Base-by-base conservation (phyloP, 352 stramenopile species). In the Hyaloperonospora brassicae region DNA sequence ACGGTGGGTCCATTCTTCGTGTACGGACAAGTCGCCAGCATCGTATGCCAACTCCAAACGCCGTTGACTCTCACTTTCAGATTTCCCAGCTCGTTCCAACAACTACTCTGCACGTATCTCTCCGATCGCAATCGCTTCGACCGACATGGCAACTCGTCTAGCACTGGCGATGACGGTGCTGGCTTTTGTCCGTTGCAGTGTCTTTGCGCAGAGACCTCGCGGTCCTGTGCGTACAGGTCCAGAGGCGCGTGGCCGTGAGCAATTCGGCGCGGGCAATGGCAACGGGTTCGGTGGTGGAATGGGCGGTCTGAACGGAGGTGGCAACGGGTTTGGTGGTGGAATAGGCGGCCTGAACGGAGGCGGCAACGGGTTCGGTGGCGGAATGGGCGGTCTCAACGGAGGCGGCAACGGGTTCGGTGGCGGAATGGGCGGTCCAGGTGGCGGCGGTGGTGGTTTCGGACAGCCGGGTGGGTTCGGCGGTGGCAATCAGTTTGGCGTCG, bases 101-200 rank as follows among this genome's bases (percentile, higher is more conserved):
- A 22, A 48, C 39, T 44, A 23, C 38, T 24, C 11, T 23, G 10
- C 13, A 7, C 36, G 43, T 24, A 11, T 13, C 34, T 7, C n/a
- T 10, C 44, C 47, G 10, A 11, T 17, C 17, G 21, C 47, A 27
- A 12, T 17, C 38, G 25, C 41, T 36, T 49, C 24, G 2, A 46
- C 1, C 17, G 44, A 22, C 30, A 69, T 69, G 61, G 30, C 39
- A 14, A 59, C 53, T 59, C 61, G 49, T 51, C 22, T 69, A 24
- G 40, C 50, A 36, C 44, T 69, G 41, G 44, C 50, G 36, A 50
- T 66, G 14, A 50, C 57, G 0, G 49, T 45, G 6, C n/a, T 69
- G 2, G 38, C 38, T 47, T 55, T 55, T n/a, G 23, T 66, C 42
- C 62, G 51, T 14, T 30, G 27, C 13, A 35, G 27, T 34, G 61